A percentile compares a stretch with the other conserved stretches of the same genome.
Evolutionary conservation across 2,329 filamentous ascomycete species (phyloP).

Genomic region (Rhexocercosporidium sp.): DNA sequence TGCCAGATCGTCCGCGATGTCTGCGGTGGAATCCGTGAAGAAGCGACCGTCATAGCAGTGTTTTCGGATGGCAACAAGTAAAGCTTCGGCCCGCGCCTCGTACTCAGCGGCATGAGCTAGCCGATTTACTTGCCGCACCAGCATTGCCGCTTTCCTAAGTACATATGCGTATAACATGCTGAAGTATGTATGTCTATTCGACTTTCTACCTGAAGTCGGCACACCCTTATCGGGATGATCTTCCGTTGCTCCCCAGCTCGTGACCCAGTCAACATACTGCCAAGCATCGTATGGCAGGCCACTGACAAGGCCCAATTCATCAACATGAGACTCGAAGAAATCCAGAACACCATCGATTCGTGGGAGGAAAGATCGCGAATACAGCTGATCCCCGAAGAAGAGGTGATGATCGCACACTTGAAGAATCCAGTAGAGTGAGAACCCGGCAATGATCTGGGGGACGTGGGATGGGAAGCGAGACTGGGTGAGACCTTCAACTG

Average conservation of each 20-base stretch:
- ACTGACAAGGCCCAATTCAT: slow-evolving; percentile 38
- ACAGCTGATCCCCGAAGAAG: slow-evolving; percentile 44
- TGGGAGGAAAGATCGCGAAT: slow-evolving; percentile 41
- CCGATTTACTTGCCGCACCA: slow-evolving; percentile 43
- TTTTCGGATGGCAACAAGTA: slow-evolving; percentile 38
- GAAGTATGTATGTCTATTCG: slow-evolving; percentile 48
- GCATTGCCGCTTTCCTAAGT: slow-evolving; percentile 42
- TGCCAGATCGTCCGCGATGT: slow-evolving; percentile 36
- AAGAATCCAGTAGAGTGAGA: slow-evolving; percentile 47
- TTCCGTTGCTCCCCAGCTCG: slow-evolving; percentile 30
- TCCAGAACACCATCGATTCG: slow-evolving; percentile 44
- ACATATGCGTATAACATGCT: slow-evolving; percentile 48
- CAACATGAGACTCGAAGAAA: slow-evolving; percentile 41
- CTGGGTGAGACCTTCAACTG: slow-evolving; percentile 42
- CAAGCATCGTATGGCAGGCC: slow-evolving; percentile 40
- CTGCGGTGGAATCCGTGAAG: slow-evolving; percentile 45
- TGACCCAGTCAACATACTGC: slow-evolving; percentile 47
- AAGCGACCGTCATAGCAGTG: slow-evolving; percentile 44
- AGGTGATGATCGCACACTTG: slow-evolving; percentile 46
- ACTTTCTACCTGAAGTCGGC: slow-evolving; percentile 44
- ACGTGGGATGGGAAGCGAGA: slow-evolving; percentile 46
- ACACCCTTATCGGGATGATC: slow-evolving; percentile 47
- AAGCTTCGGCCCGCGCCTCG: slow-evolving; percentile 32
- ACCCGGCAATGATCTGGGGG: slow-evolving; percentile 46
- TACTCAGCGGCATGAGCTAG: slow-evolving; percentile 43